Evolutionary conservation across 2,329 filamentous ascomycete genomes (phyloP), one percentile per base, ranked within the genome.

Genomic region (Diaporthe sp.): DNA sequence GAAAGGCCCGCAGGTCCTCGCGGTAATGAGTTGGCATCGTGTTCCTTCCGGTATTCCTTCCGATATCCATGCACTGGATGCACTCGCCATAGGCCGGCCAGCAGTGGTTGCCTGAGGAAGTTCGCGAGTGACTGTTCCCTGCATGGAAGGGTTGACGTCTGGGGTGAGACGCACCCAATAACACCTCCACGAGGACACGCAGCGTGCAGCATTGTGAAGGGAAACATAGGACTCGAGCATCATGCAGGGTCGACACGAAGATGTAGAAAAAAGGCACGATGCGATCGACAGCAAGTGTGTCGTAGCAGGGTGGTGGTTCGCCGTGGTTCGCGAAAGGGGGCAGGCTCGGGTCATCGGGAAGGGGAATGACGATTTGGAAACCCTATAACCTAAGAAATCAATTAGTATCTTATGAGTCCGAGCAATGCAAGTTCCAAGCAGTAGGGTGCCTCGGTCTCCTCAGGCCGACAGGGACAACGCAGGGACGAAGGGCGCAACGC

Each of bases 251-350:
- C n/a, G 33, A 67, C n/a, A n/a, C 25, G 25, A 10, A 5, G 12
- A 67, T 52, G 64, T 68, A 25, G 13, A 68, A 68, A 67, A 67
- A 68, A 28, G 64, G 64, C 33, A 12, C 28, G 13, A 19, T n/a
- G 15, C n/a, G 15, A 64, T 47, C 60, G 40, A 12, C 40, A n/a
- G 30, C n/a, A 17, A 28, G 45, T 38, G 35, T 40, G 2, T 68
- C 33, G 64, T 68, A 47, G 33, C 22, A 68, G 45, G 64, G 40
- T 30, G 15, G 17, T 22, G 64, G 64, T 38, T 38, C 47, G 64
- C 19, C 17, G 10, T 68, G 30, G 45, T 33, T 2, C 33, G 64
- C 47, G 33, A 25, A 52, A 25, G 47, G 47, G 22, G 19, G 33
- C 64, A 3, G 47, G 4, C 10, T 40, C 45, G n/a, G 22, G 25